Conservation (phyloP, 2,329 filamentous ascomycete genomes). For the Rutstroemia sp. region DNA sequence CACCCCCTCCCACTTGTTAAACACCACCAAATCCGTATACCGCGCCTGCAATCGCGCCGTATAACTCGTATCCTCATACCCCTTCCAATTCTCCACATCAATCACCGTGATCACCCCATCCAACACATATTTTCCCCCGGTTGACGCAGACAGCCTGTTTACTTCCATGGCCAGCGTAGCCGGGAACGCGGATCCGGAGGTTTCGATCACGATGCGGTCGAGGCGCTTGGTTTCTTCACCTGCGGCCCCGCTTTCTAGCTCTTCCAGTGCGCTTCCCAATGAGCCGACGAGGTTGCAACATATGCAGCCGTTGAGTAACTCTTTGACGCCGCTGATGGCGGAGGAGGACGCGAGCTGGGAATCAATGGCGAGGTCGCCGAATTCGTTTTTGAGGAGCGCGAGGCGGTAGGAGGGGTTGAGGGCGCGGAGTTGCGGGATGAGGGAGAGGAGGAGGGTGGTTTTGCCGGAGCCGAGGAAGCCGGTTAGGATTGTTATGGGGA, state of each 20-base stretch:
- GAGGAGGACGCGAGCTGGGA: conserved; percentile 78
- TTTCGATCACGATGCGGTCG: conserved; percentile 91
- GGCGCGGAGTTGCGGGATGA: conserved; percentile 81
- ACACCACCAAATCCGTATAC: conserved; percentile 65
- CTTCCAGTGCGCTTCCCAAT: conserved; percentile 69
- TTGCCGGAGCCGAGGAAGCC: conserved; percentile 96
- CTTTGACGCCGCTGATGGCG: conserved; percentile 81
- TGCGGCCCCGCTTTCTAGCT: conserved; percentile 41
- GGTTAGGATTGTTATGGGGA: conserved; percentile 89
- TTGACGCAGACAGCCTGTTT: conserved; percentile 52
- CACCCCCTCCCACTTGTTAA: conserved; percentile 66
- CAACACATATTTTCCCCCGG: conserved; percentile 48
- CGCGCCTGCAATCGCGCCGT: conserved; percentile 66
- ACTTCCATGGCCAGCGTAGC: conserved; percentile 66
- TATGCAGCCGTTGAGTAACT: conserved; percentile 94
- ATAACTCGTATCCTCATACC: conserved; percentile 63
- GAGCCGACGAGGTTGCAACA: conserved; percentile 98
- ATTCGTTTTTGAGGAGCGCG: conserved; percentile 95
- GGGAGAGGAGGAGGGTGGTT: conserved; percentile 90
- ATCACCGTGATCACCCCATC: conserved; percentile 67
- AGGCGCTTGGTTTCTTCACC: conserved; percentile 28
- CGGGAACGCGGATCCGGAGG: conserved; percentile 58
- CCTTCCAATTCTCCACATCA: conserved; percentile 70
- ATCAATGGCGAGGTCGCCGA: conserved; percentile 90
- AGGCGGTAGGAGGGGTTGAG: conserved; percentile 70